Evolutionary conservation across 495 filamentous ascomycete species (phyloP).

Genomic region (Hyaloscypha finlandica): DNA sequence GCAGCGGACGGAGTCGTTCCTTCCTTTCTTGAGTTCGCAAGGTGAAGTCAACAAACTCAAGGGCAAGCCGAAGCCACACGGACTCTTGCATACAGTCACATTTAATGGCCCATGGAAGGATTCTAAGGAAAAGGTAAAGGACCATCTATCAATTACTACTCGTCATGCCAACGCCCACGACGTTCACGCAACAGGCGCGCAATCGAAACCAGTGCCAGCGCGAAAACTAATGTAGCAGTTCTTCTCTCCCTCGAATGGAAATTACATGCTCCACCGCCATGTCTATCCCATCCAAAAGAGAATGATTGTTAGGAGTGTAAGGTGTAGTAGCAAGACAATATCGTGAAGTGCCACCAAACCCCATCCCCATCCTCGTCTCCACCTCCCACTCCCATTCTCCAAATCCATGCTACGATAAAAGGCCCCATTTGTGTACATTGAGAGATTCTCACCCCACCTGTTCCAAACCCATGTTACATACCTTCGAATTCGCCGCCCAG

Average conservation of each 20-base stretch:
- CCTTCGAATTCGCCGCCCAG: conserved; percentile 96
- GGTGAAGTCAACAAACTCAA: background rate
- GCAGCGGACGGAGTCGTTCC: background rate
- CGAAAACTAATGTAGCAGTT: conserved; percentile 30
- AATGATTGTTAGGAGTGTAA: conserved; percentile 12
- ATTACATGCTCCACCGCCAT: conserved; percentile 11
- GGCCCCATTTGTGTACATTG: conserved; percentile 6
- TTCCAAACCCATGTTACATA: conserved; percentile 59
- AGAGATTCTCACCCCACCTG: background rate
- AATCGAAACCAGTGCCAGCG: conserved; percentile 4
- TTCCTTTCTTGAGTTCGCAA: background rate
- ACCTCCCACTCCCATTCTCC: background rate
- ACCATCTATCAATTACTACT: conserved; percentile 29
- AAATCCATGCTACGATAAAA: background rate
- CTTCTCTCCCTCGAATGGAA: conserved; percentile 8
- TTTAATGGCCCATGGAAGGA: background rate
- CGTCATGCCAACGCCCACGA: background rate
- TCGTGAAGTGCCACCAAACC: conserved; percentile 34
- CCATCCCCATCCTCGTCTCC: conserved; percentile 8
- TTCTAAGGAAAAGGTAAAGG: conserved; percentile 7
- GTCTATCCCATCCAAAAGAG: conserved; percentile 17
- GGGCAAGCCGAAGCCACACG: background rate
- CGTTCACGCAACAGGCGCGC: conserved; percentile 1
- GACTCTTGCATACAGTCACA: background rate
- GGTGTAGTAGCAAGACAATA: conserved; percentile 34